These are phyloP conservation scores for Calonectria pseudoreteaudii DNA, from an alignment of 2,329 filamentous ascomycete genomes.

Conservation along the genomic window DNA sequence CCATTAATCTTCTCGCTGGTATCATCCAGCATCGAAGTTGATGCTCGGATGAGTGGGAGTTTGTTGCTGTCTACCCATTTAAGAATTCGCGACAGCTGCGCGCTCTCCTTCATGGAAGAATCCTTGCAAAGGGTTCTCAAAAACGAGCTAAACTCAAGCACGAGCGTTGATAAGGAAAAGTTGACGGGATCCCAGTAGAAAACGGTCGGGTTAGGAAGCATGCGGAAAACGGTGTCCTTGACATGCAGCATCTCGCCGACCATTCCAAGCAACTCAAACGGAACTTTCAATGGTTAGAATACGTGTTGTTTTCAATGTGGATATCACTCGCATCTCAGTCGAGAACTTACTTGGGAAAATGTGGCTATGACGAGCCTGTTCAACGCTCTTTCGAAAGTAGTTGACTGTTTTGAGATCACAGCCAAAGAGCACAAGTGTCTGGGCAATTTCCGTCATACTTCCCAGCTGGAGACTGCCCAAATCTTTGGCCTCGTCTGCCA, in stretches of 20 bases:
- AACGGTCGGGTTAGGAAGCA: slow-evolving; percentile 55
- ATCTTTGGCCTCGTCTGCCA: slow-evolving; percentile 35
- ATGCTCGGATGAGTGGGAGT: slow-evolving; percentile 23
- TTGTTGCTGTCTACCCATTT: slow-evolving; percentile 28
- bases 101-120: neutral
- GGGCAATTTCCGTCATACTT: slow-evolving; percentile 47
- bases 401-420: slow-evolving; percentile 50
- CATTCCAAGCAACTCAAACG: slow-evolving; percentile 53
- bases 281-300: slow-evolving; percentile 2
- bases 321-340: neutral
- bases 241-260: slow-evolving; percentile 51
- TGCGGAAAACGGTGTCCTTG: slow-evolving; percentile 51
- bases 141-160: slow-evolving; percentile 21
- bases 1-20: slow-evolving; percentile 28
- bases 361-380: slow-evolving; percentile 31
- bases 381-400: slow-evolving; percentile 40
- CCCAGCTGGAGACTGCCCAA: slow-evolving; percentile 47
- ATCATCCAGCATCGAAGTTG: slow-evolving; percentile 24
- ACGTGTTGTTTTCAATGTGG: neutral
- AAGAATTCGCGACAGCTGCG: slow-evolving; percentile 20
- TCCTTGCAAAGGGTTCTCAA: neutral
- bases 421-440: slow-evolving; percentile 53
- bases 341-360: slow-evolving; percentile 31
- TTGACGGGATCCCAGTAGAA: slow-evolving; percentile 35
- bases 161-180: slow-evolving; percentile 27